These are phyloP conservation scores for Trametes hirsuta DNA, from an alignment of 1,284 basidiomycete genomes.

Conservation along the genomic window DNA sequence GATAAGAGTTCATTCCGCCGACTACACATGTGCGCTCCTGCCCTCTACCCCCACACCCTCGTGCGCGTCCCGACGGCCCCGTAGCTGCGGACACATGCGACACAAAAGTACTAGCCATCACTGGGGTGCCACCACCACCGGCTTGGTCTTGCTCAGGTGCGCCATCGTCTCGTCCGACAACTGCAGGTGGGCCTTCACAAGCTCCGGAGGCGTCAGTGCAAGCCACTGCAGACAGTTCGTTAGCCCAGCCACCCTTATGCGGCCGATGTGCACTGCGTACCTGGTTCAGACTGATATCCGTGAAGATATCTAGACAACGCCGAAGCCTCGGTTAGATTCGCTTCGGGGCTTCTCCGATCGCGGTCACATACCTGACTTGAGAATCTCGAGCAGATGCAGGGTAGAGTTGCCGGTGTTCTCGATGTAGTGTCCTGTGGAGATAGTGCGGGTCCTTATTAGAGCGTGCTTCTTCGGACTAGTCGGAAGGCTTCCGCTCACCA, in stretches of 20 bases:
- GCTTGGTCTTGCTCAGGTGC: constrained; percentile 40
- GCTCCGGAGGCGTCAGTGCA: constrained; percentile 43
- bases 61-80: too few species aligned
- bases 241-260: not conserved
- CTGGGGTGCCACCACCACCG: constrained; percentile 32
- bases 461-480: not conserved
- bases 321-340: not conserved
- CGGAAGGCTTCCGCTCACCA: constrained; percentile 35
- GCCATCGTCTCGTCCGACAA: constrained; percentile 39
- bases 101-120: not conserved
- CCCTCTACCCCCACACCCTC: constrained; percentile 1
- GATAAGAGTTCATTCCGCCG: not conserved
- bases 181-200: constrained; percentile 44
- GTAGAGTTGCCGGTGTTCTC: constrained; percentile 71
- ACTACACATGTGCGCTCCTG: constrained; percentile 5
- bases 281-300: constrained; percentile 36
- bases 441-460: not conserved
- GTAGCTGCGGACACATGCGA: too few species aligned
- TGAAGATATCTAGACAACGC: constrained; percentile 26
- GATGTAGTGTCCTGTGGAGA: constrained; percentile 59
- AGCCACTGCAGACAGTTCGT: constrained; percentile 36
- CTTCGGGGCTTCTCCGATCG: not conserved
- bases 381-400: constrained; percentile 63
- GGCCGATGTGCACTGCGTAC: constrained; percentile 16
- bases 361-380: constrained; percentile 49